phyloP scores from a whole-genome alignment of 257 asterid species.

The Marsdenia floribunda region DNA sequence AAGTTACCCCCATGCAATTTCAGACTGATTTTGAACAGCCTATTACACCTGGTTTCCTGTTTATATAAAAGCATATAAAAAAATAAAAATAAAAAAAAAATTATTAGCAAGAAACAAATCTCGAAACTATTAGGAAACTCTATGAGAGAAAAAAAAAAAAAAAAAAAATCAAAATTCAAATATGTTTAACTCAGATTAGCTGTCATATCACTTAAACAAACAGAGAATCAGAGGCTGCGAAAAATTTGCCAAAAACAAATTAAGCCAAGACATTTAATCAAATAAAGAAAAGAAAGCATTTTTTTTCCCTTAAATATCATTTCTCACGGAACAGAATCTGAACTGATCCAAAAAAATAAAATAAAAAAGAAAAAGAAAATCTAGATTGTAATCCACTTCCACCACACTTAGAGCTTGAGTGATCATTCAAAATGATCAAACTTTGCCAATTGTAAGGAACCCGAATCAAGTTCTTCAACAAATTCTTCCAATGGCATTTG shows the following conservation, averaged over 20 bases:
- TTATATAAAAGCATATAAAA: no score
- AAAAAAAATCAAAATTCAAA: background rate
- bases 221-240: background rate
- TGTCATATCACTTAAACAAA: conserved; percentile 7
- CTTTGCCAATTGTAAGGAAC: conserved; percentile 3
- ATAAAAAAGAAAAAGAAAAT: background rate
- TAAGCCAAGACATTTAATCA: background rate
- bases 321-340: background rate
- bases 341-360: conserved; percentile 14
- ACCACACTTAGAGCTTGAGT: background rate
- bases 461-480: background rate
- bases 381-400: background rate
- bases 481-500: background rate
- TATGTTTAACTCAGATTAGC: conserved; percentile 6
- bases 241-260: background rate
- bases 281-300: background rate
- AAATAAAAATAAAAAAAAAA: conserved; percentile 11
- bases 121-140: background rate
- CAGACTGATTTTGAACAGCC: conserved; percentile 22
- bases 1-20: conserved; percentile 72
- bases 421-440: background rate
- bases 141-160: background rate
- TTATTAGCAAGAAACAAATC: conserved; percentile 9
- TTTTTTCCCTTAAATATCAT: background rate
- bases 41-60: conserved; percentile 34